Conservation (phyloP, 148 eudicot genomes). For the Camellia sinensis region DNA sequence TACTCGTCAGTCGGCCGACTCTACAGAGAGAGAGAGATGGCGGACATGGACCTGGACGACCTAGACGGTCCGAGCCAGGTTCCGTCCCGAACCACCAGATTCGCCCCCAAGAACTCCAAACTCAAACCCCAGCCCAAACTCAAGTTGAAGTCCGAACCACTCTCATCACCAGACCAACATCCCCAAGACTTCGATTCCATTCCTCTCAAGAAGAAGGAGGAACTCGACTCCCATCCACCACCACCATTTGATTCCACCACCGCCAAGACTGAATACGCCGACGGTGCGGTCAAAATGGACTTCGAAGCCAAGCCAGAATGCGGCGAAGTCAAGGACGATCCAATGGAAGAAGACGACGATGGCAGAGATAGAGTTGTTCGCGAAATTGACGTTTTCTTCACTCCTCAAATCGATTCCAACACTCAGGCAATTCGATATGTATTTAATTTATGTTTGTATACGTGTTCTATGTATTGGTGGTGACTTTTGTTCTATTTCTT, state of each 20-base stretch:
- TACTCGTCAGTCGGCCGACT: background rate
- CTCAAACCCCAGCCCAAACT: slow-evolving; percentile 43
- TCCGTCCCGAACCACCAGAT: slow-evolving; percentile 33
- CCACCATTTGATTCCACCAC: slow-evolving; percentile 3
- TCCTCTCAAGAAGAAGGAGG: slow-evolving; percentile 11
- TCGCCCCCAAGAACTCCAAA: slow-evolving; percentile 57
- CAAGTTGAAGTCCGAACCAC: slow-evolving; percentile 25
- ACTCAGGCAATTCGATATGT: slow-evolving; percentile 23
- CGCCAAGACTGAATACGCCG: slow-evolving; percentile 11
- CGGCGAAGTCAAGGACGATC: slow-evolving; percentile 18
- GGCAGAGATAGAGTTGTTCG: slow-evolving; percentile 45
- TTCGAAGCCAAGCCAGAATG: slow-evolving; percentile 22
- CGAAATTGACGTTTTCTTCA: slow-evolving; percentile 51
- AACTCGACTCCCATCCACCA: slow-evolving; percentile 12
- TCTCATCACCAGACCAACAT: slow-evolving; percentile 5
- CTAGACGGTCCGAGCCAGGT: slow-evolving; percentile 35
- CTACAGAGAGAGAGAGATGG: slow-evolving; percentile 22
- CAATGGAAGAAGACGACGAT: slow-evolving; percentile 21
- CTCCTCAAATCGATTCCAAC: slow-evolving; percentile 29
- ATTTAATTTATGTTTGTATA: background rate
- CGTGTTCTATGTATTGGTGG: slow-evolving; percentile 21
- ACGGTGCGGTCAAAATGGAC: slow-evolving; percentile 21
- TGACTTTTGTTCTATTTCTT: slow-evolving; percentile 22
- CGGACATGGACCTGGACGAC: slow-evolving; percentile 66
- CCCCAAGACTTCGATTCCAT: background rate